phyloP scores from a whole-genome alignment of 116 monocot genomes.

The Posidonia oceanica region DNA sequence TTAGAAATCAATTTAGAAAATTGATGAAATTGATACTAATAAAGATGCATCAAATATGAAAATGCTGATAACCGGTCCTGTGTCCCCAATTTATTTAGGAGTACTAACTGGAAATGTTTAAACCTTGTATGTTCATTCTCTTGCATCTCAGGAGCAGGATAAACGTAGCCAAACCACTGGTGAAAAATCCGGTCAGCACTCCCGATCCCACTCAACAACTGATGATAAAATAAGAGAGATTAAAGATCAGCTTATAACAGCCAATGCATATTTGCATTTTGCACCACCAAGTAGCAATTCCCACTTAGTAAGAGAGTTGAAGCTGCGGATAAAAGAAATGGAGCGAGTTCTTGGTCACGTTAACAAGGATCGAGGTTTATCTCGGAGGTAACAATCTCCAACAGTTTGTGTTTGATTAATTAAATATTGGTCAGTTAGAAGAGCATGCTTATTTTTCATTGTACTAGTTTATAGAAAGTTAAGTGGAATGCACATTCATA shows the following conservation, averaged over 20 bases:
- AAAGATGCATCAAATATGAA: background rate
- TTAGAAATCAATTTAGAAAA: background rate
- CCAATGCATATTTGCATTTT: slow-evolving; percentile 69
- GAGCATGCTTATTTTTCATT: background rate
- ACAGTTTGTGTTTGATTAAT: too few species aligned
- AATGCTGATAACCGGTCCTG: background rate
- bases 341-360: slow-evolving; percentile 42
- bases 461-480: background rate
- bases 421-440: background rate
- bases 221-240: slow-evolving; percentile 55
- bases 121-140: background rate
- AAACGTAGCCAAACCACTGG: background rate
- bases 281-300: slow-evolving; percentile 58
- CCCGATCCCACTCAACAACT: slow-evolving; percentile 7
- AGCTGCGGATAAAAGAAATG: slow-evolving; percentile 70
- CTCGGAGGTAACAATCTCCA: slow-evolving; percentile 35
- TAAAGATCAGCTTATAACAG: slow-evolving; percentile 78
- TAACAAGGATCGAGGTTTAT: slow-evolving; percentile 43
- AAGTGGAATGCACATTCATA: background rate
- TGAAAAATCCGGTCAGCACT: background rate
- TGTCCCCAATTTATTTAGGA: background rate
- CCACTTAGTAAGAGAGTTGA: slow-evolving; percentile 66
- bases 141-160: background rate
- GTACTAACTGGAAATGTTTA: background rate
- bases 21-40: background rate